phyloP scores from a whole-genome alignment of 23 red algal species.

The Gracilaria caudata region DNA sequence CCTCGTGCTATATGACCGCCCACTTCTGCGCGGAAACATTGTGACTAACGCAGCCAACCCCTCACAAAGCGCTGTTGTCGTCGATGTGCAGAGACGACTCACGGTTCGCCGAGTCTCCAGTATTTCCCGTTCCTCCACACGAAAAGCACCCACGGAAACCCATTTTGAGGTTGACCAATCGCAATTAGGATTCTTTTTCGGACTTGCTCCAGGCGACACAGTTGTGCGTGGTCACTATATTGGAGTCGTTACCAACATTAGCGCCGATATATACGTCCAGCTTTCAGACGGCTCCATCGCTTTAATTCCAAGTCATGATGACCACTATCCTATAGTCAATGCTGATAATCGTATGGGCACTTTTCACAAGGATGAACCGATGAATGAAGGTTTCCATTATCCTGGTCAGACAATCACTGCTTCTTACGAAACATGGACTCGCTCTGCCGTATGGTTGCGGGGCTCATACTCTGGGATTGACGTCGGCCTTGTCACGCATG shows the following conservation, averaged over 20 bases:
- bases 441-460: conserved; percentile 41
- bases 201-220: conserved; percentile 37
- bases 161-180: conserved; percentile 33
- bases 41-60: not conserved
- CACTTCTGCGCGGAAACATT: conserved; percentile 12
- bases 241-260: conserved; percentile 43
- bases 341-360: conserved; percentile 18
- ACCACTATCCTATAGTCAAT: conserved; percentile 3
- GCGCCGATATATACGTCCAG: conserved; percentile 42
- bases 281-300: conserved; percentile 42
- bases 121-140: conserved; percentile 11
- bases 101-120: conserved; percentile 20
- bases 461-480: conserved; percentile 35
- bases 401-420: conserved; percentile 53
- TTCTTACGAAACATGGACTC: conserved; percentile 9
- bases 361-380: not conserved
- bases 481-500: conserved; percentile 29
- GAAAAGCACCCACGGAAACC: not conserved
- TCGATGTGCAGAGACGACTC: conserved; percentile 39
- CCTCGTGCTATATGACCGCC: conserved; percentile 37
- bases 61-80: conserved; percentile 22
- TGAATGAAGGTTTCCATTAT: conserved; percentile 51
- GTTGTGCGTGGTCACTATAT: conserved; percentile 39
- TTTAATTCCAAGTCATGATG: conserved; percentile 32
- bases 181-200: conserved; percentile 56